Evolutionary conservation across 495 filamentous ascomycete species (phyloP), one percentile per base, ranked within the genome.

Genomic region (Pyronema omphalodes): DNA sequence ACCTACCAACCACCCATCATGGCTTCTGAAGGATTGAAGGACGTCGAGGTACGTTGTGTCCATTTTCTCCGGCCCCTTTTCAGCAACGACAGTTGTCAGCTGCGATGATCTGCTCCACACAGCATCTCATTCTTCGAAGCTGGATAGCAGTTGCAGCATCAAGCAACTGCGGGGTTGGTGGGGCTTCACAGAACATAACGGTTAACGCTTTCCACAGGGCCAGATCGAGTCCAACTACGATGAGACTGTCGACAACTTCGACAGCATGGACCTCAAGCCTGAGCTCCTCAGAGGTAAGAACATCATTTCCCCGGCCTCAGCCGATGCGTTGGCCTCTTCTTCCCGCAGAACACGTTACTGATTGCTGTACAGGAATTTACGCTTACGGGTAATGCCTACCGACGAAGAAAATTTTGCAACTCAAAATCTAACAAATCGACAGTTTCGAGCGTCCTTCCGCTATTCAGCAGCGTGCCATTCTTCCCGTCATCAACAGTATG

Each of bases 181-280:
- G 52, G 51, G 55, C 44, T 19, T 6, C 3, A 47, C 11, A 9
- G 23, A 19, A 19, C 29, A 35, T 35, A 50, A 11, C 47, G 7
- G n/a, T 15, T 47, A 23, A 11, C 47, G 7, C 34, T 50, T 34
- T 36, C 11, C 18, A 50, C 72, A 93, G 61, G 93, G 84, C 68
- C 84, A 88, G 74, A 96, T 99, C 76, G 91, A 96, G 75, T 94
- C 88, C 66, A 99, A 96, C 84, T 99, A 99, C 74, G 91, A 99
- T 79, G 93, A 99, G 79, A 86, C 89, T 65, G 91, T 88, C 70
- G 91, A 99, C 72, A 93, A 88, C 55, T 98, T 98, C 71, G 91
- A 98, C 73, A 77, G 87, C 58, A 98, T 98, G 91, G 81, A 82
- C 72, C 77, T 98, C 66, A 94, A 93, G 78, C 63, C 83, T 47